phyloP scores from a whole-genome alignment of 257 asterid species.

The Phtheirospermum japonicum region DNA sequence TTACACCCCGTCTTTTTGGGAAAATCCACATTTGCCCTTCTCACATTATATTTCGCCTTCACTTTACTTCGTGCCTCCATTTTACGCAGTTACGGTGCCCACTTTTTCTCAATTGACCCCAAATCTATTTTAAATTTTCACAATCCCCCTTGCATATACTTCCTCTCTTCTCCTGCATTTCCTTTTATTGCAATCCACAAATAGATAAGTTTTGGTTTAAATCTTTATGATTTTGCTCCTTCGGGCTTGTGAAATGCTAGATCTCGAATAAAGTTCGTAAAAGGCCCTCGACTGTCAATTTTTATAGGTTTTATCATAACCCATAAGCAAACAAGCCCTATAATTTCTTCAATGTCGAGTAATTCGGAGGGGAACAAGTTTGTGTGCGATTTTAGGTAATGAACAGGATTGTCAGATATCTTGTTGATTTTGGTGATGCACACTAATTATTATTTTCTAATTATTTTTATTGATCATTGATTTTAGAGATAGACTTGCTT shows the following conservation, averaged over 20 bases:
- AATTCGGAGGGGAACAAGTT: conserved; percentile 11
- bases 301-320: conserved; percentile 25
- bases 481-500: conserved; percentile 4
- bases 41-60: conserved; percentile 5
- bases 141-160: background rate
- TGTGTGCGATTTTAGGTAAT: conserved; percentile 21
- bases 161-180: background rate
- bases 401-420: conserved; percentile 11
- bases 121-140: background rate
- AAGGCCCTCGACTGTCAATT: conserved; percentile 3
- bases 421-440: conserved; percentile 12
- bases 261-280: background rate
- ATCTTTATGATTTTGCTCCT: background rate
- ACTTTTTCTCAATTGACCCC: conserved; percentile 5
- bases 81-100: conserved; percentile 15
- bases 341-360: conserved; percentile 4
- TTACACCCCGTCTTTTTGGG: background rate
- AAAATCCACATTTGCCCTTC: conserved; percentile 16
- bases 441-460: background rate
- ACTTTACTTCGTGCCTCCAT: background rate
- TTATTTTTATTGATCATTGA: background rate
- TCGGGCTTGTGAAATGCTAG: conserved; percentile 6
- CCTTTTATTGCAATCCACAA: background rate
- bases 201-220: background rate
- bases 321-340: conserved; percentile 22